A percentile compares a stretch with the other conserved stretches of the same genome.
Conservation (phyloP, 116 monocot genomes). For the Trichopus zeylanicus region DNA sequence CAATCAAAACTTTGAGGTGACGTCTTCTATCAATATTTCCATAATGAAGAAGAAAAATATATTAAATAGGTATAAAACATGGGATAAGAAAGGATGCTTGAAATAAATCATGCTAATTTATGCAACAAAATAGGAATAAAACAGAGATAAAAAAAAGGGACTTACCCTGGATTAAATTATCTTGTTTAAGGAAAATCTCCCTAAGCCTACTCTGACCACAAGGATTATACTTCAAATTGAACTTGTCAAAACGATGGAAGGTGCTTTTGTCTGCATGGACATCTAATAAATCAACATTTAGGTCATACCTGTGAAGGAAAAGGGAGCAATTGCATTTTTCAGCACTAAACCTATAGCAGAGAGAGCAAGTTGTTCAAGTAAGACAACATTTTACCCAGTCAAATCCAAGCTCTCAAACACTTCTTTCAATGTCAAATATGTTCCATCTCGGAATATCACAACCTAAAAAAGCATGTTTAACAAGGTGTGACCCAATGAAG, state of each 20-base stretch:
- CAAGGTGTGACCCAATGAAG: neutral
- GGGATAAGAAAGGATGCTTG: no score
- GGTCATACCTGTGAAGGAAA: slow-evolving; percentile 65
- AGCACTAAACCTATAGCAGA: neutral
- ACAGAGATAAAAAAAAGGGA: slow-evolving; percentile 1
- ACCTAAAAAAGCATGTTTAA: slow-evolving; percentile 32
- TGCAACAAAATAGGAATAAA: neutral
- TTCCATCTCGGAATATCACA: slow-evolving; percentile 98
- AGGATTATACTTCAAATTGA: slow-evolving; percentile 98
- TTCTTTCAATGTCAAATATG: slow-evolving; percentile 92
- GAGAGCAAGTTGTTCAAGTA: neutral
- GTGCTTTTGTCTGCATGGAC: slow-evolving; percentile 99
- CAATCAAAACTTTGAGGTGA: no score
- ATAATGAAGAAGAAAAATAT: no score
- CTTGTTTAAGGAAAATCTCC: slow-evolving; percentile 97
- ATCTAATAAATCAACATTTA: slow-evolving; percentile 97
- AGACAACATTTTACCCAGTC: slow-evolving; percentile 56
- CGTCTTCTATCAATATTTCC: no score
- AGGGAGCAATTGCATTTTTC: neutral
- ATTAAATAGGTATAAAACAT: no score
- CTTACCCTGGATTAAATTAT: slow-evolving; percentile 95
- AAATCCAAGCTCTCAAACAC: slow-evolving; percentile 99
- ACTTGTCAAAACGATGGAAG: slow-evolving; percentile 99
- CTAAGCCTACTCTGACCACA: slow-evolving; percentile 97
- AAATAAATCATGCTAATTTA: neutral